Base-by-base conservation (phyloP, 2,329 filamentous ascomycete genomes). In the Arthrocladium fulminans region DNA sequence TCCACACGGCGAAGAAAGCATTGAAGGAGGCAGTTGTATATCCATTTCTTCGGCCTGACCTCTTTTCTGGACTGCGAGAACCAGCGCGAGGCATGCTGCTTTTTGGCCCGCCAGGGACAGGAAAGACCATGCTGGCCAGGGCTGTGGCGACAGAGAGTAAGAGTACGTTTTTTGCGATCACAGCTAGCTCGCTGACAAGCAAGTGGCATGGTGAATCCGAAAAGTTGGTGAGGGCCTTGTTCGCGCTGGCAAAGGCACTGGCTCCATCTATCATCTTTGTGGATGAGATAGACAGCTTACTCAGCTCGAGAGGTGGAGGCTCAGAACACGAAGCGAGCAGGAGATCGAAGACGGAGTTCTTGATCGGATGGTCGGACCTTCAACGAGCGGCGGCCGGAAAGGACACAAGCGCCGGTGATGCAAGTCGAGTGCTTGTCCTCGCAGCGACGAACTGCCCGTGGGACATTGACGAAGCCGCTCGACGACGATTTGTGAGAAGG, bases 211-310 rank as follows among this genome's bases (percentile, higher is more conserved):
- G 92, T 38, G 92, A 98, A 63, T 94, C 86, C 0, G 92, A 98
- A 67, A 98, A 98, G 67, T 79, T 98, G 3, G 92, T 98, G 2
- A 81, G 88, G 29, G 92, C 92, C 2, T 73, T 98, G 0, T 98
- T 98, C 63, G 79, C 80, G 0, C 71, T 97, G n/a, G 89, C 92
- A 3, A 94, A 94, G 64, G 75, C 81, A 29, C 75, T 97, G 38
- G 88, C 92, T 0, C 92, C 92, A 0, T 92, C 86, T 52, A 97
- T 98, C 63, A 97, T 98, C 50, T 98, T 98, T 58, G 88, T 98
- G 3, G 92, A 98, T 60, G 92, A 98, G 64, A 98, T 98, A 54
- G 92, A 98, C 64, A 95, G 89, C 0, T 71, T 98, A 0, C 75
- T 98, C 0, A 94, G 88, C 1, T 81, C 88, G 13, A 76, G 92